phyloP scores from a whole-genome alignment of 2,329 filamentous ascomycete species.

The Colletotrichum somersetense region DNA sequence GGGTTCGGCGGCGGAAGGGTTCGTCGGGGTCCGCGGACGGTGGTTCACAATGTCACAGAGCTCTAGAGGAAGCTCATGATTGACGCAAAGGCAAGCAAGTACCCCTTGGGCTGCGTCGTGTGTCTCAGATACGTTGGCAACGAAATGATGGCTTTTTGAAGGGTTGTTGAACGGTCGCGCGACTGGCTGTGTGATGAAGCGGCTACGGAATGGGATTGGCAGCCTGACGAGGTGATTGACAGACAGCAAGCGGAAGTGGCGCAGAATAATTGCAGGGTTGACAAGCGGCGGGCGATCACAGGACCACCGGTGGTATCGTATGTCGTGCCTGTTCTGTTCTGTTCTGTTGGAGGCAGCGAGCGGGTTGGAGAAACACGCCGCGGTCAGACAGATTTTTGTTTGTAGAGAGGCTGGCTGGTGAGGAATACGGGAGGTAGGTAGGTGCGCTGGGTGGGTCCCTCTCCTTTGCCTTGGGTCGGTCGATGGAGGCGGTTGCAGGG shows the following conservation, averaged over 20 bases:
- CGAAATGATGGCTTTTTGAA: background rate
- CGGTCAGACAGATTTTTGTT: background rate
- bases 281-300: constrained; percentile 19
- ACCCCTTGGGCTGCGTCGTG: constrained; percentile 6
- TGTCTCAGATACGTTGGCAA: constrained; percentile 22
- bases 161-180: constrained; percentile 12
- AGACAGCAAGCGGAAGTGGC: constrained; percentile 6
- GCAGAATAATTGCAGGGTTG: constrained; percentile 11
- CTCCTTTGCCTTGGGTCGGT: background rate
- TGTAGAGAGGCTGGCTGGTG: background rate
- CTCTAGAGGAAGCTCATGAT: constrained; percentile 33
- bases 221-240: background rate
- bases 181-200: constrained; percentile 18
- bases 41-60: constrained; percentile 37
- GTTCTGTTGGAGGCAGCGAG: background rate
- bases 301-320: background rate
- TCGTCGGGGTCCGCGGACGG: background rate
- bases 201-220: constrained; percentile 7
- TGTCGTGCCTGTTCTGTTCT: background rate
- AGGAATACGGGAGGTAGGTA: background rate
- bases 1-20: constrained; percentile 7
- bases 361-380: constrained; percentile 21
- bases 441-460: background rate
- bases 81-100: constrained; percentile 8
- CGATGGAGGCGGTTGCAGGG: constrained; percentile 12